Conservation (phyloP, 2,329 filamentous ascomycete genomes). For the Penicillium glabrum region DNA sequence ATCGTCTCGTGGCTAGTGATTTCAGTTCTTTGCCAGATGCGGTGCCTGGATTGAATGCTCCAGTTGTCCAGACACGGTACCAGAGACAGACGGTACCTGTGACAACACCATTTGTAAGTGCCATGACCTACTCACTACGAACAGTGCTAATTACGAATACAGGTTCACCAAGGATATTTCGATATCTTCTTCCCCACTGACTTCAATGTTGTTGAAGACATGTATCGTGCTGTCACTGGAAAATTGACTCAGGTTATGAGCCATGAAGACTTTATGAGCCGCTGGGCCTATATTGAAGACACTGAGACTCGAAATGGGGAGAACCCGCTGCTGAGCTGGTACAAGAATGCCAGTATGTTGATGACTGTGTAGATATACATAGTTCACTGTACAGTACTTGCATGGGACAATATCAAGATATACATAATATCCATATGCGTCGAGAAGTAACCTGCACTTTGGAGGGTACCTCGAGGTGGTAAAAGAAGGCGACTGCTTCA, state of each 20-base stretch:
- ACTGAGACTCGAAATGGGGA: slow-evolving; percentile 87
- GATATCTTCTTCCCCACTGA: slow-evolving; percentile 98
- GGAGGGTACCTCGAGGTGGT: too few relatives aligned
- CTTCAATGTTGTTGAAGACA: slow-evolving; percentile 83
- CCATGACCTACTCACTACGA: background rate
- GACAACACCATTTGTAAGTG: slow-evolving; percentile 78
- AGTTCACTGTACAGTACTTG: background rate
- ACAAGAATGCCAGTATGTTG: slow-evolving; percentile 92
- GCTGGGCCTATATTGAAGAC: slow-evolving; percentile 88
- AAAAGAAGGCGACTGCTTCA: too few relatives aligned
- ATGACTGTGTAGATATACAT: slow-evolving; percentile 64
- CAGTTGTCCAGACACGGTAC: slow-evolving; percentile 94
- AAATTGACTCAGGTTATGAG: slow-evolving; percentile 81
- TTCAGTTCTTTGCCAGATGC: slow-evolving; percentile 85
- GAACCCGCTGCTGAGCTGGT: slow-evolving; percentile 89
- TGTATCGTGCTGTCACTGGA: slow-evolving; percentile 90
- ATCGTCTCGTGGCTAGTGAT: slow-evolving; percentile 85
- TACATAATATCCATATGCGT: background rate
- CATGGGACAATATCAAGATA: background rate
- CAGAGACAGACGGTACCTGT: slow-evolving; percentile 85
- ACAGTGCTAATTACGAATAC: slow-evolving; percentile 6
- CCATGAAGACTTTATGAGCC: slow-evolving; percentile 86
- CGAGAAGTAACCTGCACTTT: too few relatives aligned
- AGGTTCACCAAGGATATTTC: slow-evolving; percentile 98
- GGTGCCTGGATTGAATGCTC: slow-evolving; percentile 80